Base-by-base conservation (phyloP, 2,329 filamentous ascomycete genomes). In the Ceratocystiopsis sp. region DNA sequence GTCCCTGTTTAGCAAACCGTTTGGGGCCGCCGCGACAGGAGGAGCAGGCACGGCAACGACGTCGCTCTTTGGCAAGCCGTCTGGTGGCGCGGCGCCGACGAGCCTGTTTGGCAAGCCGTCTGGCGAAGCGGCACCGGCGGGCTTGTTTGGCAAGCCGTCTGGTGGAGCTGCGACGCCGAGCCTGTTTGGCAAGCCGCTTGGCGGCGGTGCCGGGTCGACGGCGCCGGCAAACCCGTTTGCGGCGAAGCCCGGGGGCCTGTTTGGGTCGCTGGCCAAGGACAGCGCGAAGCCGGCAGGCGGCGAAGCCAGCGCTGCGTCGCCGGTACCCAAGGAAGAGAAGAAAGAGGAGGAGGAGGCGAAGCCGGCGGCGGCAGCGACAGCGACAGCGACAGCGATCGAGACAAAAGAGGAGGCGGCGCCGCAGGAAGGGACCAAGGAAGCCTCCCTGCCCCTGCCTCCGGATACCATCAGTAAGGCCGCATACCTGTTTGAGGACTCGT, bases 401-500 rank as follows among this genome's bases (percentile, higher is more conserved):
- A n/a, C n/a, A n/a, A n/a, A n/a, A n/a, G n/a, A 8, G 4, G 21
- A 21, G 21, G 21, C 4, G 21, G 21, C 21, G 21, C 21, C 21
- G 21, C 21, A 21, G 21, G 21, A 21, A 4, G 4, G 21, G 21
- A 58, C 46, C 52, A 51, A 21, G 38, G 21, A 46, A 15, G 16
- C 33, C 10, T 19, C 38, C 32, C 16, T 34, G 15, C 70, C 71
- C 45, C 57, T 75, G 5, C 71, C 72, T 33, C 70, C 71, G 18
- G 70, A 75, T 48, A 58, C 68, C 45, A 73, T 63, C 43, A 75
- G 69, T 62, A 73, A 68, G 60, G 56, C 59, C 45, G 55, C 60
- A 41, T 73, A 65, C 52, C 58, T 62, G 41, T 50, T 71, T 35
- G 68, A 65, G 40, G 66, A 70, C 46, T 69, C 68, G 16, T 67